Conservation (phyloP, 208 protist genomes). For the Kentomonas sorsogonicus region DNA sequence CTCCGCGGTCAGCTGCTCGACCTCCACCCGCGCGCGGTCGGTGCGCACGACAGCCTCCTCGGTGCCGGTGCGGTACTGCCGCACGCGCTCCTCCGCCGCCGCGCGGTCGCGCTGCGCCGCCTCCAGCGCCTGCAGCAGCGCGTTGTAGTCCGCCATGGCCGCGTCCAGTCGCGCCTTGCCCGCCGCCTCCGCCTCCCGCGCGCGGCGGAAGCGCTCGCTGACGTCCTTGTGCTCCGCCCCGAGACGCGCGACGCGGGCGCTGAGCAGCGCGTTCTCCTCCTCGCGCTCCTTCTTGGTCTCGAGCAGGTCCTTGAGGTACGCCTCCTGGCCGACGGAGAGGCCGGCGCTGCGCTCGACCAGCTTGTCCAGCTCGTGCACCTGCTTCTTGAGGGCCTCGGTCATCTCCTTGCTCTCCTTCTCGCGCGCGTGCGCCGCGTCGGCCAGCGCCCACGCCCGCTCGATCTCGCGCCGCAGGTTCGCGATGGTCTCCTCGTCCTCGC, state of each 20-base stretch:
- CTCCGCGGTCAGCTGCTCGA: constrained; percentile 37
- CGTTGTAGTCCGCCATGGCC: constrained; percentile 43
- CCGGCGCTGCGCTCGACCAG: constrained; percentile 92
- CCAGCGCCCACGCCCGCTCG: constrained; percentile 97
- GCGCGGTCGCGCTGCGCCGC: constrained; percentile 62
- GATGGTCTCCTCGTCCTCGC: constrained; percentile 96
- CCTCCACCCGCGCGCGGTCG: constrained; percentile 26
- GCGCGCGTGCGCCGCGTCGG: constrained; percentile 95
- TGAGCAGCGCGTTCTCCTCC: constrained; percentile 81
- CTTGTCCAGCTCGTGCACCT: constrained; percentile 92
- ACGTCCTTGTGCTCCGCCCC: constrained; percentile 62
- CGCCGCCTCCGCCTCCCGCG: constrained; percentile 13
- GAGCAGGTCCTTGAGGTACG: constrained; percentile 92
- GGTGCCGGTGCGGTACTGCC: constrained; percentile 71
- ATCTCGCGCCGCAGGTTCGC: constrained; percentile 91
- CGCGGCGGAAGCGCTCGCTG: constrained; percentile 8
- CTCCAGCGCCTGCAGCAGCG: constrained; percentile 56
- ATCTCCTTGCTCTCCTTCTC: constrained; percentile 94
- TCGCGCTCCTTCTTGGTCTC: constrained; percentile 89
- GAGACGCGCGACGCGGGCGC: constrained; percentile 41
- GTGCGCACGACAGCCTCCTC: constrained; percentile 54
- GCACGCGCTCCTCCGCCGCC: constrained; percentile 87
- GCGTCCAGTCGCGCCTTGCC: constrained; percentile 25
- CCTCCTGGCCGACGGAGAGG: constrained; percentile 92
- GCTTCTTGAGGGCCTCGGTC: constrained; percentile 91